phyloP scores from a whole-genome alignment of 371 early-diverging fungal genomes.

The Actinomucor elegans region DNA sequence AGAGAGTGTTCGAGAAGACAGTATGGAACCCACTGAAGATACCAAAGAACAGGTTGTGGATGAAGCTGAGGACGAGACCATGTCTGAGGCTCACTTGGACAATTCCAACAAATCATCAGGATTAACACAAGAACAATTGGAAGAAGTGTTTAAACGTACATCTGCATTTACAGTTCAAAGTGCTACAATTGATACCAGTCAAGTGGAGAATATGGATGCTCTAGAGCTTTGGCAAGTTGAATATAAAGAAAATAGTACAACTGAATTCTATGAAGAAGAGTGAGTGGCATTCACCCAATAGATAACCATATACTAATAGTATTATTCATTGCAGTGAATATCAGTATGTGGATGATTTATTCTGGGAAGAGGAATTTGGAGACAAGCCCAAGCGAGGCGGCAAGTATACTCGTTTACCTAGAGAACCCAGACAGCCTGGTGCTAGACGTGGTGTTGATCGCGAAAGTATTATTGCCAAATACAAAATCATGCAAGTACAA shows the following conservation, averaged over 20 bases:
- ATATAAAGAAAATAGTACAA: slow-evolving; percentile 62
- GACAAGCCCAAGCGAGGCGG: slow-evolving; percentile 27
- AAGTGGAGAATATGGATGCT: slow-evolving; percentile 70
- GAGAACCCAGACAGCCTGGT: slow-evolving; percentile 34
- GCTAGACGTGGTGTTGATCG: slow-evolving; percentile 48
- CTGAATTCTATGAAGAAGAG: slow-evolving; percentile 83
- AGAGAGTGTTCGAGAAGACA: too few species aligned
- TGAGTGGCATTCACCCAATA: slow-evolving; percentile 28
- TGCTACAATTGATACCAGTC: slow-evolving; percentile 59
- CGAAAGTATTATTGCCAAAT: slow-evolving; percentile 71
- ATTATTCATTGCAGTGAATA: slow-evolving; percentile 57
- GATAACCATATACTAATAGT: not conserved
- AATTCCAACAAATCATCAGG: slow-evolving; percentile 16
- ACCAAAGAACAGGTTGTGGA: not conserved
- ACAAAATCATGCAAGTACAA: slow-evolving; percentile 83
- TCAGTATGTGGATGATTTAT: slow-evolving; percentile 72
- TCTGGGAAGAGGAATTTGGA: slow-evolving; percentile 80
- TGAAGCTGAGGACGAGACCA: slow-evolving; percentile 2
- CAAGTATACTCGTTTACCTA: slow-evolving; percentile 28
- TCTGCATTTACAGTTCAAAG: slow-evolving; percentile 85
- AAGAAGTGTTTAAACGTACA: slow-evolving; percentile 88
- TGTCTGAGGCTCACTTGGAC: not conserved
- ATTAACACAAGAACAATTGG: slow-evolving; percentile 78
- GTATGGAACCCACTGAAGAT: too few species aligned
- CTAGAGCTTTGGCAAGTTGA: slow-evolving; percentile 77